Evolutionary conservation across 306 rosid genomes (phyloP), one percentile per base, ranked within the genome.

Genomic region (Rubus parviflorus): DNA sequence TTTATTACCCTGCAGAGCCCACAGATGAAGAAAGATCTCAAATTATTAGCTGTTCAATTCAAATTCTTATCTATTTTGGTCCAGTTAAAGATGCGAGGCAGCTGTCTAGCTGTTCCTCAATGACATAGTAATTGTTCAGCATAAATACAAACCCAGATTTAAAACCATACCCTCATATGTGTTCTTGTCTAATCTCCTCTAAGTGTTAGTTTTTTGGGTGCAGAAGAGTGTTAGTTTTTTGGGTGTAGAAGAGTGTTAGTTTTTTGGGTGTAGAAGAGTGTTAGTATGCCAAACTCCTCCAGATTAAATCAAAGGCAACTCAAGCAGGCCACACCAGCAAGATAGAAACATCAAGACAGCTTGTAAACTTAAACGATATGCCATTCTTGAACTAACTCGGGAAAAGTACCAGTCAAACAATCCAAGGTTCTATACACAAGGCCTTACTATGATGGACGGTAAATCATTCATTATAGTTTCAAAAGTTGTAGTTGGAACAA

Each of bases 1-100:
- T 41, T 91, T 93, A 85, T 90, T 81, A 83, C 95, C 91, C 98
- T 94, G 87, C 81, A n/a, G 19, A 81, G 16, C 51, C 51, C 76
- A 83, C 25, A 11, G 40, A 82, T 19, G 61, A 8, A 74, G 35
- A 68, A 75, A 56, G 70, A 56, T 51, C 58, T 68, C 61, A 22
- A 66, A 75, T 19, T 38, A 64, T 73, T 42, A 47, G 51, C 79
- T 48, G 25, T 72, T 71, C 63, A 49, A 48, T 45, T 74, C 70
- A 35, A 25, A 43, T 62, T 17, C n/a, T 12, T 45, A 49, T 68
- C 56, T 13, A 23, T 22, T 14, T 69, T 58, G 37, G 8, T 4
- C 2, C 1, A 45, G 54, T 23, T 8, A 30, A 56, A 22, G 49
- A 11, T 56, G 20, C 8, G 35, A 4, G 52, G 4, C 41, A 73